phyloP scores from a whole-genome alignment of 2,329 filamentous ascomycete species.

The Pseudocercospora pini-densiflorae region DNA sequence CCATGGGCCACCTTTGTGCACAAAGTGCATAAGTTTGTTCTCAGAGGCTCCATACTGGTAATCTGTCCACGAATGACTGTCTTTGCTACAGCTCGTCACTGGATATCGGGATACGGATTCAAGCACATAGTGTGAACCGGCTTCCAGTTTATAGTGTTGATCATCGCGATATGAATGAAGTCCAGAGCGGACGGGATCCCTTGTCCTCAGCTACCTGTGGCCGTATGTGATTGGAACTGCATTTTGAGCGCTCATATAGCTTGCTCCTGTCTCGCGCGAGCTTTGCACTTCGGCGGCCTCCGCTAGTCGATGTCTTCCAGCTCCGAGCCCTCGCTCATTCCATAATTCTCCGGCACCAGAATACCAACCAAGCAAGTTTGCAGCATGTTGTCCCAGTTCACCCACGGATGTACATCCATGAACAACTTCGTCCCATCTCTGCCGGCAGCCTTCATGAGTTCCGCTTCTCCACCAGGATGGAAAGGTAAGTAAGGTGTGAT shows the following conservation, averaged over 20 bases:
- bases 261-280: not conserved
- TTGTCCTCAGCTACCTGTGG: conserved; percentile 3
- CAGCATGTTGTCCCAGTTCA: conserved; percentile 71
- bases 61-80: no score
- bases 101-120: not conserved
- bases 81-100: not conserved
- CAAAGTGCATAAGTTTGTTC: not conserved
- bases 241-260: not conserved
- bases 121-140: not conserved
- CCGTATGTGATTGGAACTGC: not conserved
- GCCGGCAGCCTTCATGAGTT: conserved; percentile 76
- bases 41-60: not conserved
- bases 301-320: conserved; percentile 66
- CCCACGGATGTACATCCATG: conserved; percentile 68
- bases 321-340: conserved; percentile 32
- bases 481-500: conserved; percentile 87
- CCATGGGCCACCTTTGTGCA: not conserved
- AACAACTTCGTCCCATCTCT: conserved; percentile 71
- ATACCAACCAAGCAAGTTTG: conserved; percentile 66
- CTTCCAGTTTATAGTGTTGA: not conserved
- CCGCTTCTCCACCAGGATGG: conserved; percentile 83
- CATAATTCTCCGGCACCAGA: conserved; percentile 60
- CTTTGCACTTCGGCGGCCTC: not conserved
- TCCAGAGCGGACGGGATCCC: not conserved
- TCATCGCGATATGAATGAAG: not conserved